Evolutionary conservation across 345 rosid species (phyloP).

Genomic region (Pistacia vera): DNA sequence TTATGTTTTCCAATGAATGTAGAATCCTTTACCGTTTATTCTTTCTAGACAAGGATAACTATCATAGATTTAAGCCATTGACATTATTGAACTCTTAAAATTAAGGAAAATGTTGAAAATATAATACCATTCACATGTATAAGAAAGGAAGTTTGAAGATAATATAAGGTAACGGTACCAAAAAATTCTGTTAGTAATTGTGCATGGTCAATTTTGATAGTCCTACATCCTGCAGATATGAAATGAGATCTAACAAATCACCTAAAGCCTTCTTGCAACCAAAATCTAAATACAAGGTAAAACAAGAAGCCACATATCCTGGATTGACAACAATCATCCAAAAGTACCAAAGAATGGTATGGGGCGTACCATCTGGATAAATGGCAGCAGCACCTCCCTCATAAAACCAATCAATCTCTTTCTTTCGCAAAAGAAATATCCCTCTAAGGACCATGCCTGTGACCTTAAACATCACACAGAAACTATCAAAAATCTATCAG

Average conservation of each 20-base stretch:
- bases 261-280: not conserved
- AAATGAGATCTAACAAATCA: slow-evolving; percentile 1
- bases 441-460: slow-evolving; percentile 92
- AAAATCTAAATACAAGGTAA: not conserved
- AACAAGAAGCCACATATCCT: not conserved
- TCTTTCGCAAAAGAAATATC: slow-evolving; percentile 84
- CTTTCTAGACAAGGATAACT: not conserved
- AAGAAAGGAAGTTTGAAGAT: not conserved
- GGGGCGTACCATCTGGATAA: slow-evolving; percentile 79
- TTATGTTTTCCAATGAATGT: not conserved
- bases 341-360: slow-evolving; percentile 6
- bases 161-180: not conserved
- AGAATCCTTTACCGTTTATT: not conserved
- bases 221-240: not conserved
- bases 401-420: slow-evolving; percentile 98
- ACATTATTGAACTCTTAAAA: not conserved
- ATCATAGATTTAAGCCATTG: not conserved
- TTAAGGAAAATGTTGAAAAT: not conserved
- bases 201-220: not conserved
- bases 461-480: slow-evolving; percentile 48
- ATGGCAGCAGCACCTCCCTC: slow-evolving; percentile 97
- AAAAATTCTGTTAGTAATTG: not conserved
- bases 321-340: not conserved
- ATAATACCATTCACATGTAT: not conserved
- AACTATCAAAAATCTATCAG: slow-evolving; percentile 9